Conservation (phyloP, 2,329 filamentous ascomycete genomes). For the Mycosphaerella sp. region DNA sequence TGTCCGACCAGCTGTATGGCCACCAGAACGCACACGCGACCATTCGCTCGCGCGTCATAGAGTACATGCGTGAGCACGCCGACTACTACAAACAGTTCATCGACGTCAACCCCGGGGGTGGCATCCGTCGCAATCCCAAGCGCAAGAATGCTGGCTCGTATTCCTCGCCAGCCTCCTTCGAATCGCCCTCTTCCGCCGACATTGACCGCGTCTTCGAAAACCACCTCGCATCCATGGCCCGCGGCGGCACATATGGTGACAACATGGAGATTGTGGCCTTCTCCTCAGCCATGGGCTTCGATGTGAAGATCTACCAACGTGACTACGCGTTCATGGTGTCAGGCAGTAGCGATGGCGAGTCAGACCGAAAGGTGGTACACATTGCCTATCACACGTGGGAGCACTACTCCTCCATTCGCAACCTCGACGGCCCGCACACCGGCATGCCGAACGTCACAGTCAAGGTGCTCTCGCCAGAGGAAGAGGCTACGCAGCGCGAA, state of each 20-base stretch:
- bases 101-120: slow-evolving; percentile 48
- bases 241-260: slow-evolving; percentile 57
- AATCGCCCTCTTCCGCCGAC: slow-evolving; percentile 48
- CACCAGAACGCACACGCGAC: slow-evolving; percentile 51
- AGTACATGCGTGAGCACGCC: slow-evolving; percentile 56
- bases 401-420: slow-evolving; percentile 62
- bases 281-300: slow-evolving; percentile 53
- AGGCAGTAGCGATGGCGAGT: slow-evolving; percentile 34
- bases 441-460: slow-evolving; percentile 48
- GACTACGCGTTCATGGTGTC: slow-evolving; percentile 48
- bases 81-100: slow-evolving; percentile 62
- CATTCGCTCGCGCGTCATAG: slow-evolving; percentile 54
- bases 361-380: slow-evolving; percentile 42
- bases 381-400: slow-evolving; percentile 50
- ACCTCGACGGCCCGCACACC: slow-evolving; percentile 52
- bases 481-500: slow-evolving; percentile 36
- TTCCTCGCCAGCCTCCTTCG: slow-evolving; percentile 42
- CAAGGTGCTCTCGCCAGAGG: slow-evolving; percentile 37
- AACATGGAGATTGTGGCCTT: slow-evolving; percentile 64
- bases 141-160: slow-evolving; percentile 49
- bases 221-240: slow-evolving; percentile 55
- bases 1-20: slow-evolving; percentile 62
- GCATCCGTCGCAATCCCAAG: slow-evolving; percentile 53
- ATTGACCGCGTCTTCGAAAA: slow-evolving; percentile 48
- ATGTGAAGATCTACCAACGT: slow-evolving; percentile 58